Percentiles rank a stretch among this genome's conserved stretches.
These are phyloP conservation scores for Apiotrichum mycotoxinovorans DNA, from an alignment of 1,284 basidiomycete species.

Conservation along the genomic window DNA sequence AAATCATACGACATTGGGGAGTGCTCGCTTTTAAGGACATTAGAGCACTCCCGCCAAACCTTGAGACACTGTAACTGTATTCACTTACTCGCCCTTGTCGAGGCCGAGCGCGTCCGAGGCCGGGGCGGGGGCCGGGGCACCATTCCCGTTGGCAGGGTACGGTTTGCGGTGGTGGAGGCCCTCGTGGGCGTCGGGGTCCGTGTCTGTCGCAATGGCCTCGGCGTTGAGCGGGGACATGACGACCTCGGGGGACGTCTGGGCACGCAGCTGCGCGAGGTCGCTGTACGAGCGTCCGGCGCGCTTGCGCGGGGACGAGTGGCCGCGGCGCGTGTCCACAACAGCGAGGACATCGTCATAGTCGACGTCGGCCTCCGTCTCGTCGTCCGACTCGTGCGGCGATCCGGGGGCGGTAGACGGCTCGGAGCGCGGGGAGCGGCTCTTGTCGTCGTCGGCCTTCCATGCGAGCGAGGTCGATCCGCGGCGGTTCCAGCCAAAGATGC, in stretches of 20 bases:
- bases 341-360: constrained; percentile 54
- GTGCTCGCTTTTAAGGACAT: too few species aligned
- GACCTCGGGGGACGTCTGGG: neutral
- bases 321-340: constrained; percentile 43
- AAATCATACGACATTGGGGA: too few species aligned
- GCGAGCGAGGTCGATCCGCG: constrained; percentile 41
- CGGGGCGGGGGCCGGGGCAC: neutral
- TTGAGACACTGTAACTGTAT: too few species aligned
- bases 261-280: constrained; percentile 20
- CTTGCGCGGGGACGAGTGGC: constrained; percentile 25
- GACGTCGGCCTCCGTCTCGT: constrained; percentile 50
- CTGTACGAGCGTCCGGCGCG: constrained; percentile 35
- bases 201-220: neutral
- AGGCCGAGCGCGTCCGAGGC: constrained; percentile 13
- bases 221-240: neutral
- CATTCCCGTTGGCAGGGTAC: constrained; percentile 2
- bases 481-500: constrained; percentile 50
- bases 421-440: constrained; percentile 27
- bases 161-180: constrained; percentile 17
- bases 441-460: constrained; percentile 40
- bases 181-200: constrained; percentile 4
- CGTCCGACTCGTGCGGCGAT: constrained; percentile 48
- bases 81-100: constrained; percentile 19
- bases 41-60: too few species aligned
- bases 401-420: constrained; percentile 36